Conservation (phyloP, 225 moss, liverwort and hornwort genomes). For the Bryoerythrophyllum caledonicum region DNA sequence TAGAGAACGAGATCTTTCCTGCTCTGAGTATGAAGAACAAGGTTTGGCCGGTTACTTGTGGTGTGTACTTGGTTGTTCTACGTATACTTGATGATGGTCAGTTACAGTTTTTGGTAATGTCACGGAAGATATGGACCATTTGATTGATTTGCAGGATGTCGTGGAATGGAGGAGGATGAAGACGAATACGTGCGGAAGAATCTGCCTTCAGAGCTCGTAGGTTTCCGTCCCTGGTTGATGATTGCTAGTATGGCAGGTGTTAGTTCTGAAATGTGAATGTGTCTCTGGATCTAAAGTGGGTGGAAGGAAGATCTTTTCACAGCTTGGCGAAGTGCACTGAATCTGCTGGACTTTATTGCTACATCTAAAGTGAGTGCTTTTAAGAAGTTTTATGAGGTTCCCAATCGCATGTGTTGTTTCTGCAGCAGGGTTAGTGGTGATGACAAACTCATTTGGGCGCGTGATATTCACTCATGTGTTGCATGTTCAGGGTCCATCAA, state of each 20-base stretch:
- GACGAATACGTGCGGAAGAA: no score
- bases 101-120: neutral
- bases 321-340: no score
- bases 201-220: no score
- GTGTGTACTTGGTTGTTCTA: constrained; percentile 9
- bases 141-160: no score
- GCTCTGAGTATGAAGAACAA: constrained; percentile 70
- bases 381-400: neutral
- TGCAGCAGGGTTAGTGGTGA: constrained; percentile 7
- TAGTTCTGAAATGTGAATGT: no score
- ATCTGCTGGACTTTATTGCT: no score
- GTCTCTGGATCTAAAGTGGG: no score
- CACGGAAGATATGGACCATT: constrained; percentile 10
- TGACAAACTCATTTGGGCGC: constrained; percentile 13
- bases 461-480: constrained; percentile 14
- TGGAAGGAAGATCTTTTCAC: no score
- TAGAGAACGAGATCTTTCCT: constrained; percentile 87
- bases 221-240: no score
- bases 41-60: constrained; percentile 41
- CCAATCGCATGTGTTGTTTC: constrained; percentile 9
- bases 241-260: no score
- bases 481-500: constrained; percentile 74
- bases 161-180: no score
- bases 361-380: no score
- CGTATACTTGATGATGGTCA: constrained; percentile 6